Conservation (phyloP, 1,284 basidiomycete species). For the Heliocybe sulcata region DNA sequence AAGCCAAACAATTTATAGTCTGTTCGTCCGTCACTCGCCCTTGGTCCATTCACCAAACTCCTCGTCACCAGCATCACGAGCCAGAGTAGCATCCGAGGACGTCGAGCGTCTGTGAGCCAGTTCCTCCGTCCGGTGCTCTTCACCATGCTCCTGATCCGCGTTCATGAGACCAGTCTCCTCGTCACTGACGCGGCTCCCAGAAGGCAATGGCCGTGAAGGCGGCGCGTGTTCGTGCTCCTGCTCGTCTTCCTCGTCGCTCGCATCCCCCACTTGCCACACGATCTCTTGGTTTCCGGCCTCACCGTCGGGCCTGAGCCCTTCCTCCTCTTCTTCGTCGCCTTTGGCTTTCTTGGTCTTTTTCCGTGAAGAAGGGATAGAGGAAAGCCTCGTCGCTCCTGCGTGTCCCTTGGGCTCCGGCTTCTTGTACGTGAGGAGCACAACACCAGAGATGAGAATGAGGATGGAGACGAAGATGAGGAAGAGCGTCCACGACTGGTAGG, state of each 20-base stretch:
- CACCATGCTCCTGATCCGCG: conserved; percentile 2
- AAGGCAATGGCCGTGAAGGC: conserved; percentile 7
- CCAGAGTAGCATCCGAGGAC: conserved; percentile 11
- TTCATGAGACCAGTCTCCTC: conserved; percentile 10
- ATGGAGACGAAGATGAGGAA: conserved; percentile 85
- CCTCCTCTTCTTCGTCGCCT: conserved; percentile 26
- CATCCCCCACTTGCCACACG: conserved; percentile 64
- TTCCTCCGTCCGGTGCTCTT: background rate
- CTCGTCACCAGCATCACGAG: conserved; percentile 10
- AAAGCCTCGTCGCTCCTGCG: conserved; percentile 7
- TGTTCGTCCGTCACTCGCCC: conserved; percentile 6
- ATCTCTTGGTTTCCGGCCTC: conserved; percentile 34
- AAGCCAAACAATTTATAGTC: background rate
- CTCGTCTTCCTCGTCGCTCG: conserved; percentile 50
- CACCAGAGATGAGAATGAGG: conserved; percentile 76
- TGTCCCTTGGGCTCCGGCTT: conserved; percentile 52
- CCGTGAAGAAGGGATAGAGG: conserved; percentile 9
- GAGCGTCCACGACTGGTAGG: conserved; percentile 81
- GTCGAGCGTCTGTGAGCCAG: conserved; percentile 7
- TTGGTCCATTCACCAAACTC: conserved; percentile 27
- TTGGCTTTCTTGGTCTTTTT: conserved; percentile 6
- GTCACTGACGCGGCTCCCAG: conserved; percentile 10
- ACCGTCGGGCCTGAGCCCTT: conserved; percentile 26
- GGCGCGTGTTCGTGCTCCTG: conserved; percentile 7
- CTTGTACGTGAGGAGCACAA: conserved; percentile 80